Percentiles rank a stretch among this genome's conserved stretches.
These are phyloP conservation scores for Coriolopsis trogii DNA, from an alignment of 1,284 basidiomycete species.

Conservation along the genomic window DNA sequence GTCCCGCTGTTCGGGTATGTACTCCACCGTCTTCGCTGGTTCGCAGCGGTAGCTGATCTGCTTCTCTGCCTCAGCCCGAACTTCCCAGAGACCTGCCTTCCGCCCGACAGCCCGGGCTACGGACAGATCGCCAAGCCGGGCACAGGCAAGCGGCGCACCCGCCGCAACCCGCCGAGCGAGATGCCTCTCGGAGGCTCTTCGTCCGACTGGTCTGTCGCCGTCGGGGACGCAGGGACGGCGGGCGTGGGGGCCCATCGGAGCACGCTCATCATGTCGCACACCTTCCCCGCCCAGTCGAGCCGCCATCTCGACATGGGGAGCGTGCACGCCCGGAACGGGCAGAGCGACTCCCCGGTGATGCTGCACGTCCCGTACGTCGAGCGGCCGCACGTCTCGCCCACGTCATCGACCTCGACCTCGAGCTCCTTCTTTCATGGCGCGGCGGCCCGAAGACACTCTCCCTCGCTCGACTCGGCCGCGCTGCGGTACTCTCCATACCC, in stretches of 20 bases:
- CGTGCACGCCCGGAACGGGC: conserved; percentile 7
- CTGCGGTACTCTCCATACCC: conserved; percentile 49
- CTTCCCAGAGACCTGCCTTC: conserved; percentile 77
- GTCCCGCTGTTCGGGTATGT: conserved; percentile 79
- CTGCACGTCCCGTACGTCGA: conserved; percentile 33
- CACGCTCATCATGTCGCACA: conserved; percentile 24
- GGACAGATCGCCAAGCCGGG: conserved; percentile 73
- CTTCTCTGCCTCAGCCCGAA: conserved; percentile 42
- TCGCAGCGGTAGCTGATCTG: conserved; percentile 6
- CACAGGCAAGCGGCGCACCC: conserved; percentile 61
- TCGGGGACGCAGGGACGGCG: conserved; percentile 4
- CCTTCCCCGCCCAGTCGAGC: conserved; percentile 22
- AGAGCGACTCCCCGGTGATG: conserved; percentile 31
- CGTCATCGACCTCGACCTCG: conserved; percentile 10
- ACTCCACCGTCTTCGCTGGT: conserved; percentile 14
- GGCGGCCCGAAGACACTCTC: conserved; percentile 18
- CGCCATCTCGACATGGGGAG: conserved; percentile 13
- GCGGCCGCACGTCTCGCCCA: conserved; percentile 19
- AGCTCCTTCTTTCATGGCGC: conserved; percentile 9
- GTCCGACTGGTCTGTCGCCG: conserved; percentile 18
- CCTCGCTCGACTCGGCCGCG: conserved; percentile 15
- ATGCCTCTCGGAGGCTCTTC: conserved; percentile 19
- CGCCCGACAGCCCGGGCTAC: conserved; percentile 81
- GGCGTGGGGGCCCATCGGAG: conserved; percentile 11
- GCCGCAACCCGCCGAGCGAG: conserved; percentile 44